phyloP scores from a whole-genome alignment of 1,284 basidiomycete species.

The Vanrija sp. region DNA sequence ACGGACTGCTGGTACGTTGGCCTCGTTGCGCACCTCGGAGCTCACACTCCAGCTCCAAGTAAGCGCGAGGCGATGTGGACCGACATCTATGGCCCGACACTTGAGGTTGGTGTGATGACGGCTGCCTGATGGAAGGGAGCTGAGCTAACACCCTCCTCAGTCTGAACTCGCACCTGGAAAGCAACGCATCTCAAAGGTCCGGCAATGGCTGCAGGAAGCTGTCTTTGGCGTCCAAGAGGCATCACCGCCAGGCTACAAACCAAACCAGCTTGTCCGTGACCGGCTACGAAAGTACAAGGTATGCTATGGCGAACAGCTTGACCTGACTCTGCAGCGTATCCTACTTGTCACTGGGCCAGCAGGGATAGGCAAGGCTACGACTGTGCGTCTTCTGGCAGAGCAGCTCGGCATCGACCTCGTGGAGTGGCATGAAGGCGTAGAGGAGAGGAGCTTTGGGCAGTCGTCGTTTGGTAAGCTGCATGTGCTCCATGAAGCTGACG shows the following conservation, averaged over 20 bases:
- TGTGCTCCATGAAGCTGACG: neutral
- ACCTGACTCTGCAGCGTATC: constrained; percentile 59
- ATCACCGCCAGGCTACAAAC: constrained; percentile 16
- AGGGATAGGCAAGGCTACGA: constrained; percentile 86
- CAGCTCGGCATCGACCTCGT: constrained; percentile 76
- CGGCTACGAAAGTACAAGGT: constrained; percentile 74
- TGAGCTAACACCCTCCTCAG: constrained; percentile 46
- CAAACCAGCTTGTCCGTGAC: constrained; percentile 50
- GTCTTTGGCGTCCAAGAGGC: constrained; percentile 55
- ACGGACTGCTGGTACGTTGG: neutral
- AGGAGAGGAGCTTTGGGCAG: constrained; percentile 42
- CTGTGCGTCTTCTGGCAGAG: constrained; percentile 66
- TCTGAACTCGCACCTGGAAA: constrained; percentile 83
- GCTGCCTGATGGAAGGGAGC: no score
- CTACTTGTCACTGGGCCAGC: constrained; percentile 83
- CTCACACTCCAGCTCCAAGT: neutral
- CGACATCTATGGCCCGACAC: constrained; percentile 66
- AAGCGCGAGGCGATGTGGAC: constrained; percentile 60
- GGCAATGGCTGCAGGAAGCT: constrained; percentile 79
- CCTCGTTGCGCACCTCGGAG: neutral
- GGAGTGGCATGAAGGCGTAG: constrained; percentile 66
- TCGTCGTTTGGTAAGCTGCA: constrained; percentile 25
- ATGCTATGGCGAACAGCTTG: constrained; percentile 1
- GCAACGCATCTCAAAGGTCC: constrained; percentile 77
- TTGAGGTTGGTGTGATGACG: constrained; percentile 54